Percentiles rank a stretch among this genome's conserved stretches.
Evolutionary conservation across 345 rosid genomes (phyloP).

Genomic region (Melaleuca alternifolia): DNA sequence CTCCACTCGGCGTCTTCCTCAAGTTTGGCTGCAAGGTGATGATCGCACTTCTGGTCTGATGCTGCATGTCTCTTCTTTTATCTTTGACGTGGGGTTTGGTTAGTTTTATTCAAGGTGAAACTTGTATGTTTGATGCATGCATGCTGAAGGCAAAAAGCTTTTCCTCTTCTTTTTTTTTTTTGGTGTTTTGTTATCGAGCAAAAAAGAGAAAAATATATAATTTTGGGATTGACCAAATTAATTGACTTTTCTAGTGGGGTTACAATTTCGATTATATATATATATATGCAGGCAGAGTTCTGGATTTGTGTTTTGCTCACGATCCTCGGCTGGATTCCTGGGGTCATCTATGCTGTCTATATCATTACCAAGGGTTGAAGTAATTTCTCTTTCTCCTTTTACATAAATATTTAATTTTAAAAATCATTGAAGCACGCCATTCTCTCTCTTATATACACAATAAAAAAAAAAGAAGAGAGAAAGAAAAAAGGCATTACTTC

Average conservation of each 20-base stretch:
- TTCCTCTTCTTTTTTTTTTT: too few species aligned
- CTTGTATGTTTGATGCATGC: too few species aligned
- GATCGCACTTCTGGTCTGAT: background rate
- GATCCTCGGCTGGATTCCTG: slow-evolving; percentile 67
- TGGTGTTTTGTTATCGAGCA: too few species aligned
- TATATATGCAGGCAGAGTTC: slow-evolving; percentile 43
- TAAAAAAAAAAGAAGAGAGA: too few species aligned
- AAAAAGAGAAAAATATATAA: too few species aligned
- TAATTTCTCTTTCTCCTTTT: background rate
- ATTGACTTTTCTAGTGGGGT: background rate
- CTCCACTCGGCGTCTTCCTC: slow-evolving; percentile 94
- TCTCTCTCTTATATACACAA: too few species aligned
- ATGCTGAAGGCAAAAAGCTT: too few species aligned
- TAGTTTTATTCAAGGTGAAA: too few species aligned
- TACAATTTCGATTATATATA: background rate
- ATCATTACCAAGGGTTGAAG: slow-evolving; percentile 40
- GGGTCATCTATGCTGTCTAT: slow-evolving; percentile 70
- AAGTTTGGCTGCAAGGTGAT: slow-evolving; percentile 60
- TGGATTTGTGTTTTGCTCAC: slow-evolving; percentile 85
- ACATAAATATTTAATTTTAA: too few species aligned
- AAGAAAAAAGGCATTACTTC: too few species aligned
- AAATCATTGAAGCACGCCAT: too few species aligned
- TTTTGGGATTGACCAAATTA: too few species aligned
- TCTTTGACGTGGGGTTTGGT: background rate
- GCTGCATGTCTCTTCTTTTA: background rate